These are phyloP conservation scores for Balakata baccata DNA, from an alignment of 345 rosid species.

Conservation along the genomic window DNA sequence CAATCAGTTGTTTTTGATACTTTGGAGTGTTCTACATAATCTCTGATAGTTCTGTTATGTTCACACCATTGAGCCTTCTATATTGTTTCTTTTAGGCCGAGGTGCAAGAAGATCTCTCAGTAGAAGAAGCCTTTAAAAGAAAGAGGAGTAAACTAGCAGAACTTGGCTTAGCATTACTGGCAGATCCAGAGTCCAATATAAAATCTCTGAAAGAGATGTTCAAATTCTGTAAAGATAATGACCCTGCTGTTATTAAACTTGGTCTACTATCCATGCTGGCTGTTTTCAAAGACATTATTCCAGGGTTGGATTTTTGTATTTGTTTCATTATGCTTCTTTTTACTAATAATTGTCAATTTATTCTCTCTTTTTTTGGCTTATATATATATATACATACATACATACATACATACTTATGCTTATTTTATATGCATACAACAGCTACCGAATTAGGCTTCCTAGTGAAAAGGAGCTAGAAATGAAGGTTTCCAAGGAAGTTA, in stretches of 20 bases:
- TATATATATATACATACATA: background rate
- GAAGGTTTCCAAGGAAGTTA: conserved; percentile 94
- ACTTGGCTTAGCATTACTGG: conserved; percentile 65
- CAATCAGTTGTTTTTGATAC: background rate
- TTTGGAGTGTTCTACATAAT: background rate
- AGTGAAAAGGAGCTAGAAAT: conserved; percentile 95
- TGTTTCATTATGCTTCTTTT: conserved; percentile 4
- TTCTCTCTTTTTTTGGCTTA: background rate
- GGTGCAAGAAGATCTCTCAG: conserved; percentile 79
- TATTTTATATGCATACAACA: conserved; percentile 27
- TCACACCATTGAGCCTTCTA: conserved; percentile 1
- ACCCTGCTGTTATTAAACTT: conserved; percentile 64
- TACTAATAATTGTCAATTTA: background rate
- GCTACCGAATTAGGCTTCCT: conserved; percentile 95
- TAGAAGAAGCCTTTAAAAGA: conserved; percentile 64
- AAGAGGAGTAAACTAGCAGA: conserved; percentile 76
- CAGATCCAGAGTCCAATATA: conserved; percentile 76
- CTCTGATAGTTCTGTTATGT: background rate
- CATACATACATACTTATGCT: background rate
- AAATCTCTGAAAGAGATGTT: conserved; percentile 73
- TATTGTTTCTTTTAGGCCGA: conserved; percentile 55
- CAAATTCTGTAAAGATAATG: conserved; percentile 53
- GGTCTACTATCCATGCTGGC: conserved; percentile 76
- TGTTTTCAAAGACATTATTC: conserved; percentile 87
- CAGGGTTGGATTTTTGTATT: conserved; percentile 54